These are phyloP conservation scores for Naganishia onofrii DNA, from an alignment of 768 basidiomycete species.

Conservation along the genomic window DNA sequence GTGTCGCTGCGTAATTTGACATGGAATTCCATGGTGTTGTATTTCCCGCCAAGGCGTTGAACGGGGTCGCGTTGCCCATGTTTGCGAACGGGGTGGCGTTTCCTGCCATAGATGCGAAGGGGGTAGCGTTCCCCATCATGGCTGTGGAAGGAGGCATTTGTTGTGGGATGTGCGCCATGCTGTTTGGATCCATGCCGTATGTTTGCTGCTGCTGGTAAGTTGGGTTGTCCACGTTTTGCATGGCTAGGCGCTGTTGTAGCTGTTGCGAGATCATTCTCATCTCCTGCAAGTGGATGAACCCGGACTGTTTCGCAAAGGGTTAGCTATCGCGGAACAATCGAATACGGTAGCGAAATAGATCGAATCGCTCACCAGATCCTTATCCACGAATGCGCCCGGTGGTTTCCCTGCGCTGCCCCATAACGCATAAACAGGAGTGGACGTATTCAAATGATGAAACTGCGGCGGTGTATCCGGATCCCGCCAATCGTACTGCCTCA, in stretches of 20 bases:
- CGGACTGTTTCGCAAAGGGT: neutral
- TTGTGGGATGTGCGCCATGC: neutral
- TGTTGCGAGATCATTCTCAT: neutral
- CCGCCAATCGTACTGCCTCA: constrained; percentile 4
- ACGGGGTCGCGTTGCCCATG: constrained; percentile 16
- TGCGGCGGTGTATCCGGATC: constrained; percentile 8
- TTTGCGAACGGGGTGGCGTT: neutral
- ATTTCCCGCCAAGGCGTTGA: neutral
- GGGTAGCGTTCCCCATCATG: constrained; percentile 11
- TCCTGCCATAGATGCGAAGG: neutral
- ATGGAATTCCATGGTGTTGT: constrained; percentile 11
- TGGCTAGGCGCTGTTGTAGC: constrained; percentile 1
- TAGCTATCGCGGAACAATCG: neutral
- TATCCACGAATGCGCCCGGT: constrained; percentile 15
- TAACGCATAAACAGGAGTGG: constrained; percentile 1
- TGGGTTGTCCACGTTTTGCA: constrained; percentile 1
- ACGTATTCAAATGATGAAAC: neutral
- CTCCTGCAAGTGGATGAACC: neutral
- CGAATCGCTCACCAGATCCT: neutral
- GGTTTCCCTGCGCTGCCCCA: constrained; percentile 16
- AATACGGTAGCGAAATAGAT: neutral
- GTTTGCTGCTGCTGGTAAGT: neutral
- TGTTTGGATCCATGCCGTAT: neutral
- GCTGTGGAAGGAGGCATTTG: neutral
- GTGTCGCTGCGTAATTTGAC: constrained; percentile 8